A percentile compares a stretch with the other conserved stretches of the same genome.
Evolutionary conservation across 2,329 filamentous ascomycete species (phyloP).

Genomic region (Colletotrichum karsti): DNA sequence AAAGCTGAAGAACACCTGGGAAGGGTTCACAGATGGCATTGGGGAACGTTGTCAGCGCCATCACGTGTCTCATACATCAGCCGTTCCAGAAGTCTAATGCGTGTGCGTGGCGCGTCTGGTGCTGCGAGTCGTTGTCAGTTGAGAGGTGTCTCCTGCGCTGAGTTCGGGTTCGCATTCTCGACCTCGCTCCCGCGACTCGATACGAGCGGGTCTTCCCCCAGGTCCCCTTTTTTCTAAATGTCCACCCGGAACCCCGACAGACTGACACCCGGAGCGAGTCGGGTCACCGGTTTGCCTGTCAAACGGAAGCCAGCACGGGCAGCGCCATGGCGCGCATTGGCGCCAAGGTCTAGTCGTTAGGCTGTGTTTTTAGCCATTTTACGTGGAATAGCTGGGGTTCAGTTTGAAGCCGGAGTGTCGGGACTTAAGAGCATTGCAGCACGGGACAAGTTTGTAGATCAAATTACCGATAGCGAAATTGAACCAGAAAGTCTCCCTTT

Average conservation of each 20-base stretch:
- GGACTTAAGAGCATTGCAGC: background rate
- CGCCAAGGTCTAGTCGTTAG: background rate
- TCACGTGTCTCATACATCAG: conserved; percentile 29
- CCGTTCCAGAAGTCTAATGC: conserved; percentile 21
- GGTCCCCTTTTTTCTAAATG: background rate
- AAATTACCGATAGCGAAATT: conserved; percentile 17
- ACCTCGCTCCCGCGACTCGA: background rate
- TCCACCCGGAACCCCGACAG: background rate
- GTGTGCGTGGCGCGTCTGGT: background rate
- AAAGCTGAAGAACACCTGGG: background rate
- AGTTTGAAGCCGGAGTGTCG: background rate
- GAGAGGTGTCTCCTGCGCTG: background rate
- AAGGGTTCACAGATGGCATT: background rate
- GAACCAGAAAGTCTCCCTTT: background rate
- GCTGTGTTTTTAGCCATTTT: too few species aligned
- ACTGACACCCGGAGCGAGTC: conserved; percentile 1
- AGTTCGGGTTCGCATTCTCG: conserved; percentile 18
- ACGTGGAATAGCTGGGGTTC: background rate
- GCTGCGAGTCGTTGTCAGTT: conserved; percentile 2
- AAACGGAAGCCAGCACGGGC: background rate
- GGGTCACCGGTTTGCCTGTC: background rate
- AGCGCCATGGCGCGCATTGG: background rate
- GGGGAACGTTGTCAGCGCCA: background rate
- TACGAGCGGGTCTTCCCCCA: background rate
- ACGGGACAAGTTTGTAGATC: background rate